Evolutionary conservation across 352 stramenopile genomes (phyloP), one percentile per base, ranked within the genome.

Genomic region (Peronospora belbahrii): DNA sequence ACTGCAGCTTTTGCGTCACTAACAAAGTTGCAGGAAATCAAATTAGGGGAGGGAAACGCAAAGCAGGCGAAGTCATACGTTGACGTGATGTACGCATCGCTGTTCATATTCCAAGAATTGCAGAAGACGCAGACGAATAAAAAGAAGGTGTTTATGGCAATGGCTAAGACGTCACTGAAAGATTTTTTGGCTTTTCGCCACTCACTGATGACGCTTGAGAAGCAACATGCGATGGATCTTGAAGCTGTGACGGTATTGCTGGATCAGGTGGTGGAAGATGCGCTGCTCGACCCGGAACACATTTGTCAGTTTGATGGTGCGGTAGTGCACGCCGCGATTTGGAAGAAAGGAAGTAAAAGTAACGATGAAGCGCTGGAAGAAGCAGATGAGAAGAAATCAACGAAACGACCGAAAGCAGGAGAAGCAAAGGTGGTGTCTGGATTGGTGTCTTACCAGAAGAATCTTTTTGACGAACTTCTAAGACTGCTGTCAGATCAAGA

Each of bases 91-190:
- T 46, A 67, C 17, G 73, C 69, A 1, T 53, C 83, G 33, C 20
- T 90, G 36, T 66, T 66, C 24, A 76, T 90, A 20, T 87, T 83
- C 46, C 78, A 89, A 24, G 76, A 86, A 43, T 59, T 93, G 22
- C 81, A 90, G 49, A 72, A 65, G 31, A 77, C 80, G n/a, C 81
- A 93, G 43, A 64, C 77, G n/a, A 94, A 91, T 64, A 91, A 90
- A 63, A 86, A 85, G 51, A 94, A 94, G 35, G 83, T 90, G 17
- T 94, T 92, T 44, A 37, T 89, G 15, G 69, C 74, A 2, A 69
- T 89, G 51, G 70, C 80, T 33, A 94, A 94, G 65, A 86, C 75
- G 0, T 90, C 66, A 9, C 52, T 94, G 11, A 56, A 63, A 3
- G 65, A 84, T 7, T 59, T 92, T 18, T 58, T 86, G 10, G 42